Conservation (phyloP, 2,329 filamentous ascomycete genomes). For the Aspergillus transmontanensis region DNA sequence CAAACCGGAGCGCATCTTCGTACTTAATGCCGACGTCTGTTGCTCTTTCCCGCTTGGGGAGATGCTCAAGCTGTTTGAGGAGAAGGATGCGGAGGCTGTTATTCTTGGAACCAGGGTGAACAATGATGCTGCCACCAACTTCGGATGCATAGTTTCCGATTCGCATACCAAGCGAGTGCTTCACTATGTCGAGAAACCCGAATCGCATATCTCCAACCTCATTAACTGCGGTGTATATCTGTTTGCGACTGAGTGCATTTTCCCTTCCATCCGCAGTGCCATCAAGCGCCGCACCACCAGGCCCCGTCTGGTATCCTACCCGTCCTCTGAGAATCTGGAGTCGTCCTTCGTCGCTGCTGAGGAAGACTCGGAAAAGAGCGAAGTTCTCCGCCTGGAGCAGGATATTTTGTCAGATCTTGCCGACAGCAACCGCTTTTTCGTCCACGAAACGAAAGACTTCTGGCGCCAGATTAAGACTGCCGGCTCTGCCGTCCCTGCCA, state of each 20-base stretch:
- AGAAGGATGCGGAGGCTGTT: constrained; percentile 94
- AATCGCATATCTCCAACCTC: constrained; percentile 94
- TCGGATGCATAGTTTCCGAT: constrained; percentile 96
- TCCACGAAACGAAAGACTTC: constrained; percentile 98
- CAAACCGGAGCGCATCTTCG: constrained; percentile 90
- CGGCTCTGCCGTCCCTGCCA: constrained; percentile 93
- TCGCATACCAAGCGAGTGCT: constrained; percentile 90
- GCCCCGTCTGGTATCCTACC: constrained; percentile 90
- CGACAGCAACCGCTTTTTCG: constrained; percentile 97
- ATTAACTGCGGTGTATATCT: constrained; percentile 99
- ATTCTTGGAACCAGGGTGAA: constrained; percentile 90
- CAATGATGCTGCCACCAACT: constrained; percentile 91
- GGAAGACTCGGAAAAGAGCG: constrained; percentile 74
- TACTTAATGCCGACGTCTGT: constrained; percentile 97
- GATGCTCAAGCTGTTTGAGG: constrained; percentile 92
- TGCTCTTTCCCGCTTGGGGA: constrained; percentile 95
- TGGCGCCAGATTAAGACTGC: constrained; percentile 99
- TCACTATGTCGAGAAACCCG: constrained; percentile 99
- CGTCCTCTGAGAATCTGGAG: constrained; percentile 91
- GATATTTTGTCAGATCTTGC: constrained; percentile 94
- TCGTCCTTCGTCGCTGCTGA: constrained; percentile 66
- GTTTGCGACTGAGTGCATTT: constrained; percentile 93
- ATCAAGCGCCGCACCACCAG: constrained; percentile 95
- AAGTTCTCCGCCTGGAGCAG: constrained; percentile 93
- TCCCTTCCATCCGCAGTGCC: constrained; percentile 88